Evolutionary conservation across 805 yeast genomes (phyloP).

Genomic region (Yamadazyma philogaea): DNA sequence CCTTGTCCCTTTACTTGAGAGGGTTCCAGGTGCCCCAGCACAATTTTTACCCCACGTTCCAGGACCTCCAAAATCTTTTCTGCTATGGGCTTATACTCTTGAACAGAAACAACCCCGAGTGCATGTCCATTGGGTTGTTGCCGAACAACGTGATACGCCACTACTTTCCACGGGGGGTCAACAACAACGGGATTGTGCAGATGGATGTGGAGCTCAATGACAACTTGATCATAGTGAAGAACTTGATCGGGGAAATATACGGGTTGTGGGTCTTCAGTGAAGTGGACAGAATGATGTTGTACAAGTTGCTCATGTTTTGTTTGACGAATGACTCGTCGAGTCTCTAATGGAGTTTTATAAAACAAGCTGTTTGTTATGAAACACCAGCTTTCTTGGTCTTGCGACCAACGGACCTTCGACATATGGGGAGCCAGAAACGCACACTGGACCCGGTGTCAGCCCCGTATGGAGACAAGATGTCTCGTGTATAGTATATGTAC

Average conservation of each 20-base stretch:
- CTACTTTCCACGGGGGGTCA: constrained; percentile 36
- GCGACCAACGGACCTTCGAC: too few relatives aligned
- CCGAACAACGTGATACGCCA: constrained; percentile 50
- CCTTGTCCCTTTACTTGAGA: constrained; percentile 61
- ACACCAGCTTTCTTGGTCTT: too few relatives aligned
- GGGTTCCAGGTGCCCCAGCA: constrained; percentile 31
- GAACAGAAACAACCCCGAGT: constrained; percentile 65
- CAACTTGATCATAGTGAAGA: constrained; percentile 66
- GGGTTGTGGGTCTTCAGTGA: constrained; percentile 78
- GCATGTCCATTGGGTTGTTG: constrained; percentile 67
- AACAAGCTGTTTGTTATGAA: too few relatives aligned
- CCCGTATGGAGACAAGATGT: background rate
- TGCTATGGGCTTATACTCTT: constrained; percentile 68
- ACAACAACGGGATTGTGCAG: constrained; percentile 32
- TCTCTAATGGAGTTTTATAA: too few relatives aligned
- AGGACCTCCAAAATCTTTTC: constrained; percentile 45
- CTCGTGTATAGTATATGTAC: background rate
- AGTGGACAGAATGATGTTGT: constrained; percentile 60
- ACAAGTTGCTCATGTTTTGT: constrained; percentile 43
- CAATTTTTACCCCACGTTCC: constrained; percentile 15
- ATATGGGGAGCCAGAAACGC: too few relatives aligned
- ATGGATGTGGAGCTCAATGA: constrained; percentile 69
- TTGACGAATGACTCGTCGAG: constrained; percentile 28
- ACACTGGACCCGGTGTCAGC: too few relatives aligned
- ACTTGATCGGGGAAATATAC: constrained; percentile 63